Conservation (phyloP, 192 early-diverging fungal genomes). For the Pecoramyces ruminantium region DNA sequence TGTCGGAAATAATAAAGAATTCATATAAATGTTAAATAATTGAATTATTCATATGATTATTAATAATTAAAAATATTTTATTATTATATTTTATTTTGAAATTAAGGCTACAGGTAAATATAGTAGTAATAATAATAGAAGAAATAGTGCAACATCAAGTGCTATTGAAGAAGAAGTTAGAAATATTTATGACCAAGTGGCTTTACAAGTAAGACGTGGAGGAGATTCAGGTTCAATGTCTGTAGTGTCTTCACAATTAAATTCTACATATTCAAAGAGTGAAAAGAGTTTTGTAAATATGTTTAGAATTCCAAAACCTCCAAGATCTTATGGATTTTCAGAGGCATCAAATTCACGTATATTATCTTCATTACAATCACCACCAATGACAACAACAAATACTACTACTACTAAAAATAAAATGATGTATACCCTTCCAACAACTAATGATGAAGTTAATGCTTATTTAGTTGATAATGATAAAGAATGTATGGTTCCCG, state of each 20-base stretch:
- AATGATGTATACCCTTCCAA: background rate
- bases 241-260: background rate
- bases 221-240: background rate
- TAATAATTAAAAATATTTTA: too few relatives aligned
- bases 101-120: background rate
- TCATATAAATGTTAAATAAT: too few relatives aligned
- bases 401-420: background rate
- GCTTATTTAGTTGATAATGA: background rate
- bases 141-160: background rate
- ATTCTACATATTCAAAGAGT: background rate
- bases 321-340: background rate
- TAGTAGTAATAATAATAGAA: background rate
- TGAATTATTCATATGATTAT: too few relatives aligned
- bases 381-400: background rate
- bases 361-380: background rate
- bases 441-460: background rate
- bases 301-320: background rate
- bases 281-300: background rate
- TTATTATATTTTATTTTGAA: background rate
- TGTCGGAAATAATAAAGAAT: too few relatives aligned
- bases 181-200: background rate
- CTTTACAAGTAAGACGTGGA: background rate
- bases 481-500: background rate
- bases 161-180: background rate
- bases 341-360: background rate